Evolutionary conservation across 306 rosid species (phyloP), one percentile per base, ranked within the genome.

Genomic region (Vigna reflexopilosa): DNA sequence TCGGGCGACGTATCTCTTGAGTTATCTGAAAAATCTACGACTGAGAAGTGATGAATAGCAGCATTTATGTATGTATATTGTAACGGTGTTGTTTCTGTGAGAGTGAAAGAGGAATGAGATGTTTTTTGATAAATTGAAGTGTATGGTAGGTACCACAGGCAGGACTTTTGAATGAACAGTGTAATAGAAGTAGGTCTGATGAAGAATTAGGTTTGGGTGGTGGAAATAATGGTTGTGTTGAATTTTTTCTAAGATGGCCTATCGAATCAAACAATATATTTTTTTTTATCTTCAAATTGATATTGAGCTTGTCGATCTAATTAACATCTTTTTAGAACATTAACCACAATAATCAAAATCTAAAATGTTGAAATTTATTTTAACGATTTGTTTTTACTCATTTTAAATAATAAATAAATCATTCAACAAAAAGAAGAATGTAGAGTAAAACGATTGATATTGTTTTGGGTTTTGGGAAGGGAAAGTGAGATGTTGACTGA

Each of bases 1-100:
- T 81, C 80, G 48, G 75, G 75, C 4, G 88, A 86, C 22, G 80
- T 75, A 68, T 62, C 82, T 1, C 67, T 70, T 45, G 88, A 85
- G 28, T 42, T 76, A 68, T 57, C n/a, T 5, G 89, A 85, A 42
- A 42, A 78, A 64, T 12, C n/a, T 5, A 13, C 4, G 36, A 81
- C 76, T 8, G 81, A 73, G 19, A 70, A 66, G 9, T 61, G 42
- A 45, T 45, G 4, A 45, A 12, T 11, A 12, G 50, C 15, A 11
- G 15, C 0, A 38, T 40, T 10, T 34, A 58, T 56, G 65, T 14
- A 32, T 24, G 14, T 45, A 71, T 22, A 14, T 15, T 38, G 81
- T 52, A 83, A 83, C 69, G 76, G 69, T 80, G 68, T 36, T 48
- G 80, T 86, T 86, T 83, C 52, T 28, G 42, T 28, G 67, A 62